Base-by-base conservation (phyloP, 176 grass and related monocot genomes). In the Tillandsia fasciculata region DNA sequence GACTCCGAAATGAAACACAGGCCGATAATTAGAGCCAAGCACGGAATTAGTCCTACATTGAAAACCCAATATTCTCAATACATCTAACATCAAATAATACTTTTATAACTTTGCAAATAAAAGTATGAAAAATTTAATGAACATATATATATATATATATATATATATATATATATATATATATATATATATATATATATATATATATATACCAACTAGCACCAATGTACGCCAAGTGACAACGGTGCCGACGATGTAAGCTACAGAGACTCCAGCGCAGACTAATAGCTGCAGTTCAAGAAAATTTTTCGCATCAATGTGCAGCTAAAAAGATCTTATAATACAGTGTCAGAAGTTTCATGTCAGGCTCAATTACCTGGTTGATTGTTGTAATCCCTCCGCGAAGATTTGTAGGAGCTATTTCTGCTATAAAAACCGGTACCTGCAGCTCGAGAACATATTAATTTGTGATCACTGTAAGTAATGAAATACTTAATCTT, bases 391-490 rank as follows among this genome's bases (percentile, higher is more conserved):
- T 81, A 23, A 91, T 83, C 2, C 67, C 74, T 12, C 88, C 83
- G 5, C 83, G 70, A 74, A 91, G 74, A 61, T 52, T 67, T 77
- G 83, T 91, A 6, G 84, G 80, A 49, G 88, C 74, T 26, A 91
- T 84, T 72, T 91, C 88, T 54, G 88, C 88, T 69, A 91, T 87
- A 64, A 91, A 91, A 65, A 87, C 77, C 2, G 88, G 88, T 15
- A 87, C 84, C 84, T 91, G 70, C 20, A 20, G 20, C 52, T 50
- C 14, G 2, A 26, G 18, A 24, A 11, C 28, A 3, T 29, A 29
- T 24, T 24, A 24, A 24, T 29, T 29, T 29, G 2, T 29, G 1
- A 2, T 2, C 3, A 29, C 0, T 3, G 28, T 29, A 29, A 24
- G 24, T 67, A n/a, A 63, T n/a, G 53, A 56, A 1, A 53, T 10